Conservation (phyloP, 495 filamentous ascomycete species). For the Trichoderma virens region DNA sequence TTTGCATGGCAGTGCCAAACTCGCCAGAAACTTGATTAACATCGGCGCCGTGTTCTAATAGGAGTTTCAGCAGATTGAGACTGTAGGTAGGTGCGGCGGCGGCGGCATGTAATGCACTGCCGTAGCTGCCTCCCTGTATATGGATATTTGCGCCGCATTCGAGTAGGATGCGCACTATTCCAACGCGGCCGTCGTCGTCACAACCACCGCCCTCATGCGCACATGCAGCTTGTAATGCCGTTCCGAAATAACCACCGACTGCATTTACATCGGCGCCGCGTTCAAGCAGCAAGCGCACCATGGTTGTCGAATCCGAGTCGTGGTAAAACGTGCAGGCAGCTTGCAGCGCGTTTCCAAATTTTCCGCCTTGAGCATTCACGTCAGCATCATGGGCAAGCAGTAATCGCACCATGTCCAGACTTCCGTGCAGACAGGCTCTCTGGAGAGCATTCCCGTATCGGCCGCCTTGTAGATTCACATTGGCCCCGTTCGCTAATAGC, state of each 20-base stretch:
- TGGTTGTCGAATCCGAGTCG: not conserved
- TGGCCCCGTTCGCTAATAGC: not conserved
- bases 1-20: constrained; percentile 18
- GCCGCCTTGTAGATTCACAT: not conserved
- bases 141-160: constrained; percentile 21
- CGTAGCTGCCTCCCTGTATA: constrained; percentile 14
- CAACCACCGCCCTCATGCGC: too few relatives aligned
- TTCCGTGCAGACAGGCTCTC: not conserved
- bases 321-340: not conserved
- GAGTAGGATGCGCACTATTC: constrained; percentile 13
- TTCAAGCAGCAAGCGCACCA: constrained; percentile 15
- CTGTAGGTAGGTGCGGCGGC: constrained; percentile 8
- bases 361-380: not conserved
- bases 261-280: constrained; percentile 19
- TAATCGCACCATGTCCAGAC: not conserved
- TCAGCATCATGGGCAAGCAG: not conserved
- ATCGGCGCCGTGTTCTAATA: constrained; percentile 19
- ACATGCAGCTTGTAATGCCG: constrained; percentile 19
- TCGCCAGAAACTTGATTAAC: constrained; percentile 15
- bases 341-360: not conserved
- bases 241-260: constrained; percentile 13
- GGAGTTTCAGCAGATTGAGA: constrained; percentile 4
- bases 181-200: too few relatives aligned
- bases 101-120: constrained; percentile 19
- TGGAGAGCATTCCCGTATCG: not conserved